Evolutionary conservation across 2,329 filamentous ascomycete species (phyloP), one percentile per base, ranked within the genome.

Genomic region (Rosellinia necatrix): DNA sequence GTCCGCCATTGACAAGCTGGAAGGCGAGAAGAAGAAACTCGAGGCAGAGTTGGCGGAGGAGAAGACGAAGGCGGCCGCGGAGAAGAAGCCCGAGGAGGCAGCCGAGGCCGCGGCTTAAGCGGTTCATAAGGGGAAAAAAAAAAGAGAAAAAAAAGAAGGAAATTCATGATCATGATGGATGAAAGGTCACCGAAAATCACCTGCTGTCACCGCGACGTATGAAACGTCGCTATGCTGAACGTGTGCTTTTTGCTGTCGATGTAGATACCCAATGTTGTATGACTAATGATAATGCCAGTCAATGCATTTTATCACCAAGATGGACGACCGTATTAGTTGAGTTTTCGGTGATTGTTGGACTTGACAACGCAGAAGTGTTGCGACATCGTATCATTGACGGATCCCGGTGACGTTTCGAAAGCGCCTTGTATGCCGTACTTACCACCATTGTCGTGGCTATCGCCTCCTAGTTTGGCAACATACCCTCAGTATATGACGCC

Each of bases 261-360:
- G 56, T 61, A 63, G 61, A 61, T 60, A 62, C 60, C 58, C 58
- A 58, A 60, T 50, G 46, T 62, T 58, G 56, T 58, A 62, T 56
- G 60, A 64, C 54, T 67, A 66, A 67, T 67, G 61, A 64, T 67
- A 66, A 68, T 66, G 64, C 56, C 54, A 55, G 43, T 38, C 35
- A 42, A 43, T 41, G 29, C n/a, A n/a, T n/a, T n/a, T n/a, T n/a
- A n/a, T n/a, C n/a, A n/a, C n/a, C n/a, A n/a, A n/a, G n/a, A n/a
- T n/a, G n/a, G n/a, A n/a, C n/a, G n/a, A n/a, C n/a, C n/a, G n/a
- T n/a, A n/a, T n/a, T n/a, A n/a, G n/a, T n/a, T n/a, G n/a, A n/a
- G n/a, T n/a, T n/a, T n/a, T n/a, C n/a, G n/a, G n/a, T n/a, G n/a
- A n/a, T n/a, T n/a, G n/a, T n/a, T n/a, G n/a, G n/a, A n/a, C n/a